phyloP scores from a whole-genome alignment of 768 basidiomycete species.

The Auricularia cornea region DNA sequence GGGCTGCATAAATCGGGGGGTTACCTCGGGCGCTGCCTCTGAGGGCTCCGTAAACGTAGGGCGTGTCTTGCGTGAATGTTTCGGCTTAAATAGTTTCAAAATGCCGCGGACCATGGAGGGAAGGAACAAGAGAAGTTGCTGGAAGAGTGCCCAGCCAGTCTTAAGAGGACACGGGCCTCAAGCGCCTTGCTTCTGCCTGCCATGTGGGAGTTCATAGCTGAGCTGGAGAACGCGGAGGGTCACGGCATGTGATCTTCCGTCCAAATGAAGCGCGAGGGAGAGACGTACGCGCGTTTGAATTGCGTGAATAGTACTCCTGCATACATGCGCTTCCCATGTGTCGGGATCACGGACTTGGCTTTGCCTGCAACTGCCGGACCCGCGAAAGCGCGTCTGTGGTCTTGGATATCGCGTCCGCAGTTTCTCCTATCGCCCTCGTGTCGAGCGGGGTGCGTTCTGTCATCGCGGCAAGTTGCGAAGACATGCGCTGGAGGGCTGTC shows the following conservation, averaged over 20 bases:
- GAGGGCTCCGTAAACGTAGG: too few species aligned
- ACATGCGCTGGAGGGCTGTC: slow-evolving; percentile 41
- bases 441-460: slow-evolving; percentile 36
- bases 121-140: not conserved
- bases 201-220: not conserved
- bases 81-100: too few species aligned
- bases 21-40: too few species aligned
- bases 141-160: not conserved
- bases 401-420: slow-evolving; percentile 64
- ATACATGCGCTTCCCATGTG: not conserved
- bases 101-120: not conserved
- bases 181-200: not conserved
- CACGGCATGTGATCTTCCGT: not conserved
- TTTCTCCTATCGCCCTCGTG: slow-evolving; percentile 40
- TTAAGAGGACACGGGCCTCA: too few species aligned
- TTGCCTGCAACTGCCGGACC: slow-evolving; percentile 41
- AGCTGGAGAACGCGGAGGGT: not conserved
- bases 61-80: too few species aligned
- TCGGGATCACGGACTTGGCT: not conserved
- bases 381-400: slow-evolving; percentile 53
- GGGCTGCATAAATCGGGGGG: too few species aligned
- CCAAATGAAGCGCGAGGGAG: not conserved
- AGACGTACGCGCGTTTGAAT: not conserved
- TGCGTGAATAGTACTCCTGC: not conserved
- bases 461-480: slow-evolving; percentile 40